These are phyloP conservation scores for Pestalotiopsis sp. DNA, from an alignment of 2,329 filamentous ascomycete species.

Conservation along the genomic window DNA sequence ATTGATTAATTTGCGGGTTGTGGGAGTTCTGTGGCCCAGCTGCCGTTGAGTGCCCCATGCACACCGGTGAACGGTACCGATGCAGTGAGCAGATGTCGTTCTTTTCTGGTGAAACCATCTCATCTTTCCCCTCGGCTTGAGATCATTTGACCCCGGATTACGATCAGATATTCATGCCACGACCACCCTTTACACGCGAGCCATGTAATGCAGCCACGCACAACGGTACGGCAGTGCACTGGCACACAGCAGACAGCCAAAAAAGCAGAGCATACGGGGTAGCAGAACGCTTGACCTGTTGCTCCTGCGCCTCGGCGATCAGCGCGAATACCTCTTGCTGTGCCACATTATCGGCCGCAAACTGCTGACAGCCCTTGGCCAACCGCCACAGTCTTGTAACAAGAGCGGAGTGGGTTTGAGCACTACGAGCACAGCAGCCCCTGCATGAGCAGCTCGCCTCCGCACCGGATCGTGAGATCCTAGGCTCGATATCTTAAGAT, in stretches of 20 bases:
- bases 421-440: neutral
- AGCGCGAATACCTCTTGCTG: neutral
- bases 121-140: neutral
- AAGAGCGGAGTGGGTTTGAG: neutral
- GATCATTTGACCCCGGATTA: neutral
- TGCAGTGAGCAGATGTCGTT: neutral
- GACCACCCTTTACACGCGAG: neutral
- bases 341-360: neutral
- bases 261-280: neutral
- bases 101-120: constrained; percentile 9
- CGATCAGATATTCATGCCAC: neutral
- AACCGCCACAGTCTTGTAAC: neutral
- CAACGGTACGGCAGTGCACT: neutral
- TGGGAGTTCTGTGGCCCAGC: neutral
- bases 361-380: neutral
- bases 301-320: neutral
- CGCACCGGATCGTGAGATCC: neutral
- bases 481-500: neutral
- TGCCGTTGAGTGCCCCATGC: neutral
- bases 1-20: neutral
- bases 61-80: neutral
- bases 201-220: neutral
- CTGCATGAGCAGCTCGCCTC: neutral
- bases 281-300: neutral
- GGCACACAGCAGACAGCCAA: neutral